These are phyloP conservation scores for Zopfia rhizophila DNA, from an alignment of 2,329 filamentous ascomycete genomes.

Conservation along the genomic window DNA sequence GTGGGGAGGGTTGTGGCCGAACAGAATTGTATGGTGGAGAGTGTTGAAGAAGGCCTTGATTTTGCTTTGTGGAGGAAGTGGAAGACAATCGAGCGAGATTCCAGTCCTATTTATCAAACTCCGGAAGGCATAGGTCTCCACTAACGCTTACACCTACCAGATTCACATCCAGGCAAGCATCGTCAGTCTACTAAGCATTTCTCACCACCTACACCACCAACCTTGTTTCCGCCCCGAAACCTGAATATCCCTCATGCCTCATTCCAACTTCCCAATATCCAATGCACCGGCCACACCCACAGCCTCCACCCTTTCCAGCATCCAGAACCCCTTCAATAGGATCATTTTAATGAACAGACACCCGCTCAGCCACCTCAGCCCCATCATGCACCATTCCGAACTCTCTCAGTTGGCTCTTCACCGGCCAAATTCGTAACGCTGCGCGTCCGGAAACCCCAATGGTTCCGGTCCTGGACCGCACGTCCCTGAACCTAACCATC, in stretches of 20 bases:
- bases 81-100: constrained; percentile 1
- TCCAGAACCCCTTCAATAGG: constrained; percentile 8
- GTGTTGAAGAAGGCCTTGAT: not conserved
- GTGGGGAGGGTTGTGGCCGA: too few relatives aligned
- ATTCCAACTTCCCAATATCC: constrained; percentile 6
- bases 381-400: not conserved
- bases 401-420: not conserved
- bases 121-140: constrained; percentile 7
- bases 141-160: constrained; percentile 10
- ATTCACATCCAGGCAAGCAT: constrained; percentile 17
- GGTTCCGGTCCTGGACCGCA: constrained; percentile 18
- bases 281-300: constrained; percentile 27
- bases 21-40: too few relatives aligned
- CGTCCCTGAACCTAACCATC: constrained; percentile 23
- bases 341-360: not conserved
- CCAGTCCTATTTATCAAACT: constrained; percentile 17
- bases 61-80: not conserved
- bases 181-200: constrained; percentile 5
- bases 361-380: constrained; percentile 2
- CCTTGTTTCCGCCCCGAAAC: constrained; percentile 13
- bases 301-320: constrained; percentile 5
- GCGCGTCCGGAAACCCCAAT: constrained; percentile 14
- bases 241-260: constrained; percentile 19
- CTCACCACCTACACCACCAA: constrained; percentile 2
- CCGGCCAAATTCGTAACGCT: constrained; percentile 3